phyloP scores from a whole-genome alignment of 805 yeast genomes.

The Danielia reshetovae region DNA sequence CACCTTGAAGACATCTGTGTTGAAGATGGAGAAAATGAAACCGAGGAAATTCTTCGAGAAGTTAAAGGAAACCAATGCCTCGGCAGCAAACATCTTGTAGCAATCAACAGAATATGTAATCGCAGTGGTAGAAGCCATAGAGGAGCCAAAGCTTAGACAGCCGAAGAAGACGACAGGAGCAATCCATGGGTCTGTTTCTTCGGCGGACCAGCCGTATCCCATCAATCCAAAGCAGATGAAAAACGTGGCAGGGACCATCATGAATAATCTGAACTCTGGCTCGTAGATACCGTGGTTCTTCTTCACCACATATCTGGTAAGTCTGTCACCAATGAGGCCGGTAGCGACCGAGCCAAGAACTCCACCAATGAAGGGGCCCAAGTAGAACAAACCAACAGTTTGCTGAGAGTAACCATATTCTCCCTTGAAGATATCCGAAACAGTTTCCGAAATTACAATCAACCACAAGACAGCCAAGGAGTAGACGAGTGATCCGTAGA shows the following conservation, averaged over 20 bases:
- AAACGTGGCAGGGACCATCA: slow-evolving; percentile 47
- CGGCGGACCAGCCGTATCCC: slow-evolving; percentile 62
- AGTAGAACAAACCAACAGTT: slow-evolving; percentile 50
- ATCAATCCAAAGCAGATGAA: slow-evolving; percentile 48
- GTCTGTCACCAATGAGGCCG: slow-evolving; percentile 46
- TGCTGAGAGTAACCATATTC: slow-evolving; percentile 42
- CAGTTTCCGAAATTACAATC: slow-evolving; percentile 55
- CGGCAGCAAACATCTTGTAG: slow-evolving; percentile 54
- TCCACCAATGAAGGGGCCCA: slow-evolving; percentile 57
- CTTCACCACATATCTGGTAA: slow-evolving; percentile 43
- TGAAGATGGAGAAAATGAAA: slow-evolving; percentile 54
- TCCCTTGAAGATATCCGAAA: slow-evolving; percentile 44
- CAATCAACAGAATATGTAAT: slow-evolving; percentile 58
- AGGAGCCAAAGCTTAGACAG: slow-evolving; percentile 55
- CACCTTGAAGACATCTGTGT: slow-evolving; percentile 39
- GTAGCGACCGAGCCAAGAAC: slow-evolving; percentile 52
- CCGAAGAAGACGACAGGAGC: slow-evolving; percentile 58
- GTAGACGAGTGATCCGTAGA: slow-evolving; percentile 50
- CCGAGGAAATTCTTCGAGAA: slow-evolving; percentile 53
- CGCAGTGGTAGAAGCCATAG: slow-evolving; percentile 58
- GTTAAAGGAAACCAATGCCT: slow-evolving; percentile 54
- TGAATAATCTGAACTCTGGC: slow-evolving; percentile 56
- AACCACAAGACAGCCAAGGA: slow-evolving; percentile 61
- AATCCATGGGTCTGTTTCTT: slow-evolving; percentile 46
- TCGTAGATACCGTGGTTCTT: slow-evolving; percentile 54